Evolutionary conservation across 1,284 basidiomycete genomes (phyloP), one percentile per base, ranked within the genome.

Genomic region (Ganoderma resinaceum): DNA sequence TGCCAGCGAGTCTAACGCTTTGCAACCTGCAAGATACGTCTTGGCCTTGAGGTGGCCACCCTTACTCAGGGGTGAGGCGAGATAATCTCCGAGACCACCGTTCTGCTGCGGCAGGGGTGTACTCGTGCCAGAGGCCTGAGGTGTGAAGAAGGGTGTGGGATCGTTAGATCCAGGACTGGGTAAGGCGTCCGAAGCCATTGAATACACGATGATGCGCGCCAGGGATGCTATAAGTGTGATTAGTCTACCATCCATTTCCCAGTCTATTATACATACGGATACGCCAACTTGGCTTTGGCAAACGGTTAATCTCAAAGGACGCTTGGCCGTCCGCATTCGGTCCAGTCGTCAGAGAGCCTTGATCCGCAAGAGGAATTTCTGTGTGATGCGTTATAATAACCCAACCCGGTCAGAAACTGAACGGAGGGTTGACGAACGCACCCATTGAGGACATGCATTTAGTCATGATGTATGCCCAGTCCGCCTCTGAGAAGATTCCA

Each of bases 401-500:
- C 23, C 18, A 35, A n/a, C 55, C 4, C 20, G 31, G 26, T 57
- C 55, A 37, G 33, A 20, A 59, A 59, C 14, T 2, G 20, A 59
- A 37, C 20, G 23, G 14, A 9, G 16, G 29, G 7, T 23, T n/a
- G 42, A 43, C 16, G 23, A 26, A 83, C 92, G 72, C 80, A 95
- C 89, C 94, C 86, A 97, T 94, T 1, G 93, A 93, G 11, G 92
- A 87, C 62, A 98, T 83, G 78, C 94, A 95, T 82, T 97, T 97
- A 75, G 92, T 93, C 95, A 98, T 97, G 76, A 98, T 84, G 70
- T 92, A 87, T 74, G 91, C 88, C 87, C 94, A 98, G 77, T 98
- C 92, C 73, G 92, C 86, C 70, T 96, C 92, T 55, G 91, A 91
- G 78, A 97, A 97, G 68, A 98, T 92, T 33, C 94, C 94, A 53